Evolutionary conservation across 163 green algal genomes (phyloP), one percentile per base, ranked within the genome.

Genomic region (Coccomyxa subellipsoidea): DNA sequence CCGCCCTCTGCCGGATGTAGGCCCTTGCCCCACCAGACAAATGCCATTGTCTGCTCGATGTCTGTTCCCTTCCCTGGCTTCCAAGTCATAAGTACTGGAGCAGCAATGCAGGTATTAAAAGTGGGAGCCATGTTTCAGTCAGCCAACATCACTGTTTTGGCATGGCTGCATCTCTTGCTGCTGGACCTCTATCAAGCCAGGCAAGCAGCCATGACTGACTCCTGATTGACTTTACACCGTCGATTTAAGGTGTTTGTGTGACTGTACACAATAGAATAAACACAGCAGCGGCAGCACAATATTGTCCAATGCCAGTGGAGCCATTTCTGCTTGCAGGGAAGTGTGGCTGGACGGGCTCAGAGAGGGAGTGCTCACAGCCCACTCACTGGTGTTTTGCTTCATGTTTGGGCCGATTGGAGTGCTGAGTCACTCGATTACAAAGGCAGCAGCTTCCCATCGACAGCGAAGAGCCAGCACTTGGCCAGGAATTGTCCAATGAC

Each of bases 371-470:
- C 81, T 82, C n/a, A 92, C 86, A 25, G 54, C 35, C 7, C 89
- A 95, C 81, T 94, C 88, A 34, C 53, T 93, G 38, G 71, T 92
- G 37, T 87, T 96, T 31, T 95, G 92, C 84, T 95, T 96, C 85
- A 96, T 96, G 92, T 90, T 93, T 78, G 92, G 91, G 7, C 92
- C 92, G 15, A 81, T 93, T 38, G 92, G 92, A 27, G 83, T 96
- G 54, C 79, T 96, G 27, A 90, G 85, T 75, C 92, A 96, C 86
- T 73, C 87, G 34, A 7, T 90, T 0, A 95, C 92, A 31, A 81
- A 83, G 32, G 32, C 32, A 40, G 70, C 32, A 9, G 31, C 32
- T 18, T 6, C 31, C 8, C 27, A 8, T n/a, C 32, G 4, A 40
- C 7, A 77, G 66, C 29, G 32, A 73, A 73, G 1, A 6, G 27